Conservation (phyloP, 768 basidiomycete genomes). For the Tylopilus cervinicoccineus region DNA sequence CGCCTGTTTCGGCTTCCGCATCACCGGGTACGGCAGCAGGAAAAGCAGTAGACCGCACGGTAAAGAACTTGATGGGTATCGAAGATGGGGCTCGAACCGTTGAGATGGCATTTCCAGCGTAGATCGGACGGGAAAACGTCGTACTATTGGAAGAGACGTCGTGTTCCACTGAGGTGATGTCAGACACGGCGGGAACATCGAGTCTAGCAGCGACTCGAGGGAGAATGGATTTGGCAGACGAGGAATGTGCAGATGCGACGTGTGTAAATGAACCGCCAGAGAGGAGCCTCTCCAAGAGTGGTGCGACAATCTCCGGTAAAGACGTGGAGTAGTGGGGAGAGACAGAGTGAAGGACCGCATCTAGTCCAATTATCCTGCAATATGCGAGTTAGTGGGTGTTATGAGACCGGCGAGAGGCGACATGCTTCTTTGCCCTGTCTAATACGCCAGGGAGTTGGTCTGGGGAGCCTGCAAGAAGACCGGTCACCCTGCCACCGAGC, state of each 20-base stretch:
- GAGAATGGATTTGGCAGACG: constrained; percentile 86
- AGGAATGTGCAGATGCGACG: constrained; percentile 88
- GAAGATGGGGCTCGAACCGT: constrained; percentile 79
- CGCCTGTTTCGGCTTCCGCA: constrained; percentile 54
- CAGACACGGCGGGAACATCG: constrained; percentile 88
- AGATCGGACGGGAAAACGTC: constrained; percentile 91
- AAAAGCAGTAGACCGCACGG: constrained; percentile 90
- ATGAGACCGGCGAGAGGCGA: constrained; percentile 9
- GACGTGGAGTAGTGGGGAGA: constrained; percentile 66
- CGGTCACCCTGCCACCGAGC: constrained; percentile 84
- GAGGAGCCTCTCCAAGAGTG: constrained; percentile 74
- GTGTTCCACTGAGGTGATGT: constrained; percentile 80
- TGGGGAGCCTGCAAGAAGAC: constrained; percentile 65
- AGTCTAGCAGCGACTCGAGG: constrained; percentile 89
- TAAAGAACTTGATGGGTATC: constrained; percentile 88
- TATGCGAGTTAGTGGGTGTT: constrained; percentile 3
- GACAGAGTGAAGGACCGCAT: constrained; percentile 62
- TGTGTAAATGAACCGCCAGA: constrained; percentile 76
- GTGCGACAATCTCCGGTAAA: constrained; percentile 76
- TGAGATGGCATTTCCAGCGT: constrained; percentile 96
- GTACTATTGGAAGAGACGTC: constrained; percentile 67
- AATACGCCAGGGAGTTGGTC: constrained; percentile 64
- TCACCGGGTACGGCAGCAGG: constrained; percentile 52
- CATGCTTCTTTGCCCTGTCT: constrained; percentile 78
- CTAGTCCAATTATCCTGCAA: constrained; percentile 62